Base-by-base conservation (phyloP, 2,329 filamentous ascomycete genomes). In the Cordyceps cateniannulata region DNA sequence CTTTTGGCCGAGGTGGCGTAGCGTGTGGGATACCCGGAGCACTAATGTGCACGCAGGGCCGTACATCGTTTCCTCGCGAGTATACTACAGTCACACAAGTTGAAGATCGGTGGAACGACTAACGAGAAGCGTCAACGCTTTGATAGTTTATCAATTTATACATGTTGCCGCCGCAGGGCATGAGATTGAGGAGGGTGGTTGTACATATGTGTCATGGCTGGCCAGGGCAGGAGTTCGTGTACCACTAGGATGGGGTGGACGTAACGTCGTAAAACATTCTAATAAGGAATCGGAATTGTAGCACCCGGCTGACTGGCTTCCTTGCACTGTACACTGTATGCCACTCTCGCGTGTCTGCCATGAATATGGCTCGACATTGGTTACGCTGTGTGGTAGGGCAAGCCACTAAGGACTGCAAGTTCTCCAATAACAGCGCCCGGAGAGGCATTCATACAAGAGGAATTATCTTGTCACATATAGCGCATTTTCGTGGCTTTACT, bases 261-360 rank as follows among this genome's bases (percentile, higher is more conserved):
- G 59, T 56, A 61, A 61, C 59, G 59, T 61, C 52, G 29, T 52
- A 56, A 48, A 29, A 18, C 22, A 14, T n/a, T 14, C 14, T 12
- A 12, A 2, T 29, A 25, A 20, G 44, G 22, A 25, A 14, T 16
- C 27, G 14, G 22, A 10, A 20, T 27, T 49, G 7, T 6, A 49
- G 35, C 12, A 25, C 18, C 22, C 18, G 38, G 49, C 2, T 24
- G 25, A 29, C 22, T 3, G 16, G 5, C 3, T n/a, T 20, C 12
- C 10, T 54, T 44, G 4, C 6, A 4, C 38, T 42, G 10, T 35
- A 35, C 22, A 25, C 51, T 27, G 16, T 7, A 18, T 54, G 38
- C n/a, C 16, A 16, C 38, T 54, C 38, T 44, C 16, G 44, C 22
- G 51, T 54, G 24, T 27, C 22, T 25, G 32, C 20, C 38, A 24